Percentiles rank a stretch among this genome's conserved stretches.
These are phyloP conservation scores for Pleodorina starrii DNA, from an alignment of 139 green algal genomes.

Conservation along the genomic window DNA sequence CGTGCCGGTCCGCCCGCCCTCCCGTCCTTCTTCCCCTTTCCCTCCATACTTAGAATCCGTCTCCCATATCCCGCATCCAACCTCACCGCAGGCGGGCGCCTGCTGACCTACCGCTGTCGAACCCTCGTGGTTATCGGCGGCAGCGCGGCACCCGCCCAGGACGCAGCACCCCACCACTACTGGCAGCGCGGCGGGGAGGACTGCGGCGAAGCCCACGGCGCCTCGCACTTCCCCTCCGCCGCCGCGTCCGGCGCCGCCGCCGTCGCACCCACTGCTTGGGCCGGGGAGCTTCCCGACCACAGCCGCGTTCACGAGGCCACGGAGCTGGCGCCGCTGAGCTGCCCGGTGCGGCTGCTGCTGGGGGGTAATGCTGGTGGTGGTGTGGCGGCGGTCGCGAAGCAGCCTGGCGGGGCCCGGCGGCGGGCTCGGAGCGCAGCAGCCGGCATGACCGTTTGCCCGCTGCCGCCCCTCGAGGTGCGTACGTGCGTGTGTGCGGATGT, in stretches of 20 bases:
- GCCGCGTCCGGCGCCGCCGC: background rate
- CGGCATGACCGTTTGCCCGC: too few species aligned
- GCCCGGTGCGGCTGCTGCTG: background rate
- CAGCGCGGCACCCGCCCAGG: background rate
- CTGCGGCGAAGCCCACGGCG: background rate
- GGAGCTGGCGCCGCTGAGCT: constrained; percentile 3
- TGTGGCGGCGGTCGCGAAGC: background rate
- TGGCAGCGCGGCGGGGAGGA: background rate
- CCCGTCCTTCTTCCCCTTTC: background rate
- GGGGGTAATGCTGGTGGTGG: background rate
- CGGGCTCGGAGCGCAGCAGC: too few species aligned
- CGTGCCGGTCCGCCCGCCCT: background rate
- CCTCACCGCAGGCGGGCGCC: background rate
- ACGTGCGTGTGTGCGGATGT: background rate
- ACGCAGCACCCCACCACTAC: background rate
- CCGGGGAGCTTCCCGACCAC: background rate
- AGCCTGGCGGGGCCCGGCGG: background rate
- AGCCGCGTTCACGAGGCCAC: background rate
- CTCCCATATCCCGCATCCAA: background rate
- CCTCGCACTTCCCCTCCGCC: too few species aligned
- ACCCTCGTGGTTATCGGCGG: background rate
- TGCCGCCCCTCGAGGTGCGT: constrained; percentile 15
- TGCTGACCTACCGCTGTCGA: background rate
- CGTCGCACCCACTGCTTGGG: background rate
- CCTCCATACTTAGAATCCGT: background rate